These are phyloP conservation scores for Tolypocladium inflatum DNA, from an alignment of 2,329 filamentous ascomycete species.

Conservation along the genomic window DNA sequence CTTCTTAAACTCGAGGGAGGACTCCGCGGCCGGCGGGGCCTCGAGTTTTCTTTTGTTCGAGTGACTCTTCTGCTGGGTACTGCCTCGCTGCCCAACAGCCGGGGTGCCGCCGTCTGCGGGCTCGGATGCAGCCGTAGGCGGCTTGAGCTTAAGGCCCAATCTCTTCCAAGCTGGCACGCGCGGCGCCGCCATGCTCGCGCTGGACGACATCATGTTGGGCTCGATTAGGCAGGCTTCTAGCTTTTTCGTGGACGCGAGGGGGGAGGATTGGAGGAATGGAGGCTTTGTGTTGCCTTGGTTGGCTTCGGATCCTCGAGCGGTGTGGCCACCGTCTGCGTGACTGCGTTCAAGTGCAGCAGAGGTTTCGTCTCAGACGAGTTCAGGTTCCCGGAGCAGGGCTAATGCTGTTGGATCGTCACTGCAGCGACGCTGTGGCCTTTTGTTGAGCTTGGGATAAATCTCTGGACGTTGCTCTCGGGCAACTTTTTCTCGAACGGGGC, in stretches of 20 bases:
- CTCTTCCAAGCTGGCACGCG: constrained; percentile 51
- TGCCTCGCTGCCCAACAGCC: constrained; percentile 27
- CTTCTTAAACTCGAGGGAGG: constrained; percentile 22
- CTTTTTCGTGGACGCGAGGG: constrained; percentile 2
- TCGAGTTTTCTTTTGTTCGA: constrained; percentile 30
- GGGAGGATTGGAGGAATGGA: background rate
- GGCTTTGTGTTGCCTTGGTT: background rate
- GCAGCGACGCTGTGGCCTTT: background rate
- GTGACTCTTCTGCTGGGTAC: constrained; percentile 20
- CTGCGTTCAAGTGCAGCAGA: background rate
- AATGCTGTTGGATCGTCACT: background rate
- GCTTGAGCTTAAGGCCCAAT: constrained; percentile 54
- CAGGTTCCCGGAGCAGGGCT: background rate
- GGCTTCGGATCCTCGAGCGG: background rate
- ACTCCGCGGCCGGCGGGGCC: constrained; percentile 19
- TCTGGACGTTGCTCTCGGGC: background rate
- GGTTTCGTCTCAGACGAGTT: background rate
- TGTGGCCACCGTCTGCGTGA: background rate
- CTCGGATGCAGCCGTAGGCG: constrained; percentile 21
- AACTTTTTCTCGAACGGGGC: background rate
- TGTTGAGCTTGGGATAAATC: background rate
- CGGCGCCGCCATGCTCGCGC: constrained; percentile 32
- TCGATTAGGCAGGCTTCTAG: constrained; percentile 9
- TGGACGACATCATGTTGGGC: constrained; percentile 32
- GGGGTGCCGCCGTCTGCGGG: constrained; percentile 17